Percentiles rank a stretch among this genome's conserved stretches.
These are phyloP conservation scores for Tetracladium marchalianum DNA, from an alignment of 495 filamentous ascomycete species.

Conservation along the genomic window DNA sequence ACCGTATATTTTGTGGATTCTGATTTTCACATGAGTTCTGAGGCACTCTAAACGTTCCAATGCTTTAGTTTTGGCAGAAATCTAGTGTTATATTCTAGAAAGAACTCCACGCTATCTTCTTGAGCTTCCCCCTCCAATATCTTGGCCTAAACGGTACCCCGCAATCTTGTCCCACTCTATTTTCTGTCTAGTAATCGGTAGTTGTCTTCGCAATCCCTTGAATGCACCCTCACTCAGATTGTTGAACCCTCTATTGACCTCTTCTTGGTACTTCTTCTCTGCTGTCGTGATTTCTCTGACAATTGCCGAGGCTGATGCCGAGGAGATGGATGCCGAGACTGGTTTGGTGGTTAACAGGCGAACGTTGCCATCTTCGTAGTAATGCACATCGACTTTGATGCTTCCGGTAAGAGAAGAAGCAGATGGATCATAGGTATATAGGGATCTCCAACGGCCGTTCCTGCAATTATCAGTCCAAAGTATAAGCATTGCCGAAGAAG, in stretches of 20 bases:
- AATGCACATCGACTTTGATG: conserved; percentile 87
- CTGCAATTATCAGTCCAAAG: conserved; percentile 28
- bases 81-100: background rate
- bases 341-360: conserved; percentile 78
- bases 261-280: conserved; percentile 93
- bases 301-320: conserved; percentile 55
- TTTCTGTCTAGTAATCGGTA: conserved; percentile 96
- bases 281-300: conserved; percentile 61
- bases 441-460: conserved; percentile 93
- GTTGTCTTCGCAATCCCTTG: conserved; percentile 81
- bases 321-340: conserved; percentile 45
- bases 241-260: conserved; percentile 83
- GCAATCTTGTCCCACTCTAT: conserved; percentile 99
- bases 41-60: too few species aligned
- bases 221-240: conserved; percentile 87
- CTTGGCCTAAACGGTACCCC: conserved; percentile 78
- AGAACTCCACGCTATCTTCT: conserved; percentile 25
- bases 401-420: conserved; percentile 51
- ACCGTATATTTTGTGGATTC: too few species aligned
- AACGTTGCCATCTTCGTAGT: conserved; percentile 99
- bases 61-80: background rate
- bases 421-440: conserved; percentile 66
- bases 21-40: too few species aligned
- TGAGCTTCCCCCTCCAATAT: conserved; percentile 48
- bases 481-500: background rate